Percentiles rank a stretch among this genome's conserved stretches.
Evolutionary conservation across 2,329 filamentous ascomycete species (phyloP).

Genomic region (Ophiostoma sp.): DNA sequence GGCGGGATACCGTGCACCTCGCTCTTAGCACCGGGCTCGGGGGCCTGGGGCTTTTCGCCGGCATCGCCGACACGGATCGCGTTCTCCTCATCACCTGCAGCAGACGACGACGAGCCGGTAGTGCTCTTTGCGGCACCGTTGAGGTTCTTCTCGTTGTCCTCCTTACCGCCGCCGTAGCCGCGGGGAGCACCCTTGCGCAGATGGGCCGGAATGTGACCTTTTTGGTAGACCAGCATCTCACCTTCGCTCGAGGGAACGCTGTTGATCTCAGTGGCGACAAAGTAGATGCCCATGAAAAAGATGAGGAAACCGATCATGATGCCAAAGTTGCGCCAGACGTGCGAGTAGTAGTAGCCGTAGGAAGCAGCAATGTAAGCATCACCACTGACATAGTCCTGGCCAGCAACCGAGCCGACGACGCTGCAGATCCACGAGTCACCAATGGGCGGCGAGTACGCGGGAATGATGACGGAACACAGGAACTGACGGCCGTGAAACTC

Average conservation of each 20-base stretch:
- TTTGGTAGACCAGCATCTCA: slow-evolving; percentile 58
- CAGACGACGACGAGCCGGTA: not conserved
- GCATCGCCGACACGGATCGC: not conserved
- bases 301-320: slow-evolving; percentile 65
- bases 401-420: slow-evolving; percentile 58
- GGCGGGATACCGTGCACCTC: not conserved
- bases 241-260: slow-evolving; percentile 69
- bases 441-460: slow-evolving; percentile 45
- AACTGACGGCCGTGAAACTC: slow-evolving; percentile 69
- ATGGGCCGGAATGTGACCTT: slow-evolving; percentile 65
- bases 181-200: slow-evolving; percentile 5
- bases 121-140: not conserved
- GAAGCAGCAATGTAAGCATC: slow-evolving; percentile 39
- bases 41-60: slow-evolving; percentile 33
- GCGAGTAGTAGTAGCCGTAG: slow-evolving; percentile 56
- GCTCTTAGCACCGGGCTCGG: not conserved
- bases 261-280: slow-evolving; percentile 64
- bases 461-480: slow-evolving; percentile 49
- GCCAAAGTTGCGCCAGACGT: slow-evolving; percentile 72
- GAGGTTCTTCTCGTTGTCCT: not conserved
- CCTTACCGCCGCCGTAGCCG: not conserved
- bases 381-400: slow-evolving; percentile 55
- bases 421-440: slow-evolving; percentile 55
- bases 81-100: not conserved
- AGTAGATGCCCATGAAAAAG: slow-evolving; percentile 61